Evolutionary conservation across 768 basidiomycete genomes (phyloP).

Genomic region (Mycena pura): DNA sequence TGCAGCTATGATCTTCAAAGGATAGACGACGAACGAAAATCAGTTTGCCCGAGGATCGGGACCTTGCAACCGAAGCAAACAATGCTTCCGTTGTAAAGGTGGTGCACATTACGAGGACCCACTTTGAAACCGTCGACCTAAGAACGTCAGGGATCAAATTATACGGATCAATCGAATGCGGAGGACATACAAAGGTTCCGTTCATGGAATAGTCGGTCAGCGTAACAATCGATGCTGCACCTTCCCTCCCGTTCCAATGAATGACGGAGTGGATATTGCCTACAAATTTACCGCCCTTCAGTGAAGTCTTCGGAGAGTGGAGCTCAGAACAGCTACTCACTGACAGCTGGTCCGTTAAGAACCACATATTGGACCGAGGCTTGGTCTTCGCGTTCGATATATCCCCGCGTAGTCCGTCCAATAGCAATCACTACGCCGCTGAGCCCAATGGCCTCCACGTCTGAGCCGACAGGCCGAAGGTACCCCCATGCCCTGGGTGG

Average conservation of each 20-base stretch:
- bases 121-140: constrained; percentile 56
- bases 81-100: constrained; percentile 64
- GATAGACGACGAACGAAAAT: constrained; percentile 56
- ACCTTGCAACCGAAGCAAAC: constrained; percentile 60
- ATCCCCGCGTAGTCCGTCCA: neutral
- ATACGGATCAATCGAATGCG: neutral
- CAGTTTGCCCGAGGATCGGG: constrained; percentile 44
- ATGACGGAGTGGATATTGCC: constrained; percentile 18
- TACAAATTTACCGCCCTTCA: neutral
- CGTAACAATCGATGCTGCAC: constrained; percentile 34
- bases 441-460: constrained; percentile 1
- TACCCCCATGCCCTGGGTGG: neutral
- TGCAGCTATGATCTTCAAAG: neutral
- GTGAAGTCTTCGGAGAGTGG: neutral
- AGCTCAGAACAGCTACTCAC: neutral
- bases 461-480: constrained; percentile 7
- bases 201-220: constrained; percentile 50
- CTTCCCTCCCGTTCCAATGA: constrained; percentile 31
- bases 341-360: constrained; percentile 2
- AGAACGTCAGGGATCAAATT: neutral
- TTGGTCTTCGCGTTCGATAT: too few species aligned
- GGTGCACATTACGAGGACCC: constrained; percentile 39
- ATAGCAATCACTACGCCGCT: neutral
- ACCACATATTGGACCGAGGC: too few species aligned
- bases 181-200: constrained; percentile 49